These are phyloP conservation scores for Rhododendron simsii DNA, from an alignment of 148 eudicot species.

Conservation along the genomic window DNA sequence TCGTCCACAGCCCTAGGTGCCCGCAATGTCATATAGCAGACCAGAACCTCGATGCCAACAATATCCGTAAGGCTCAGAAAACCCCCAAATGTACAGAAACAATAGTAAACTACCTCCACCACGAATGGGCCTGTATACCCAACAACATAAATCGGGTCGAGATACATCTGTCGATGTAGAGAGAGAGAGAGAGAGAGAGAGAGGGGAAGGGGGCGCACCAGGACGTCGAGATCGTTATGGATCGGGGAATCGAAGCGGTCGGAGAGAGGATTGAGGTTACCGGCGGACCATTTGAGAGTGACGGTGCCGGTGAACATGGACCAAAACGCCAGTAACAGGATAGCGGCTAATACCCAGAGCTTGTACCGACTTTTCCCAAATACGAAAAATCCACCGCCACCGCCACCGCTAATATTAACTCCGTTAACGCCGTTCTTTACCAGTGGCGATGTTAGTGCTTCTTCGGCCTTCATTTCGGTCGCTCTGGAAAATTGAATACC, in stretches of 20 bases:
- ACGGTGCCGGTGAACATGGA: slow-evolving; percentile 65
- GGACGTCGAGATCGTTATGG: slow-evolving; percentile 43
- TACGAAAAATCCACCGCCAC: not conserved
- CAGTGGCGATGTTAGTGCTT: slow-evolving; percentile 16
- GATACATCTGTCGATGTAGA: not conserved
- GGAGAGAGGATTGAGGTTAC: slow-evolving; percentile 18
- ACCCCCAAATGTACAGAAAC: not conserved
- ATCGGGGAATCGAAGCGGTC: slow-evolving; percentile 25
- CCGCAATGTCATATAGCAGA: not conserved
- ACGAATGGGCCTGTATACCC: too few species aligned
- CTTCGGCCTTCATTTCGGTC: slow-evolving; percentile 34
- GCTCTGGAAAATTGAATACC: not conserved
- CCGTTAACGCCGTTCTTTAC: not conserved
- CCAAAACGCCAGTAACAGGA: slow-evolving; percentile 55
- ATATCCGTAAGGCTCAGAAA: not conserved
- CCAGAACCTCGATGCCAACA: not conserved
- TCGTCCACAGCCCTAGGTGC: too few species aligned
- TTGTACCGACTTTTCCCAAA: slow-evolving; percentile 43
- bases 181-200: not conserved
- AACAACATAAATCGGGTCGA: not conserved
- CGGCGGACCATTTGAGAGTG: slow-evolving; percentile 54
- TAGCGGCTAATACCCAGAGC: slow-evolving; percentile 47
- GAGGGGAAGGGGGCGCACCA: slow-evolving; percentile 18
- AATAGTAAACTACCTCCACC: too few species aligned
- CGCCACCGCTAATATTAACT: not conserved